Evolutionary conservation across 163 green algal genomes (phyloP).

Genomic region (Volvox carteri): DNA sequence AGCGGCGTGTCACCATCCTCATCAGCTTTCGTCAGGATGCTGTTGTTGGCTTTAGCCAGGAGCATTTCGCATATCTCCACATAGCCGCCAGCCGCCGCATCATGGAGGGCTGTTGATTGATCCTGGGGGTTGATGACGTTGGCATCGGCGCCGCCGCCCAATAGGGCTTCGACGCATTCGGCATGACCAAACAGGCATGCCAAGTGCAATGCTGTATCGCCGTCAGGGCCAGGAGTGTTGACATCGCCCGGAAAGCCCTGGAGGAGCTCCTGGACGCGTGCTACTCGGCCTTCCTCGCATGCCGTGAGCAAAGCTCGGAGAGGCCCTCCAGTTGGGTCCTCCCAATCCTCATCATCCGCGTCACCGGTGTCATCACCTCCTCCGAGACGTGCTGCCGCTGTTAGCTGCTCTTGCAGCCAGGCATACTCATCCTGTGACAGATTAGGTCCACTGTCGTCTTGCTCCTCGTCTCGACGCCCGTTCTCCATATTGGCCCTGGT

Average conservation of each 20-base stretch:
- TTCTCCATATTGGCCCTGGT: conserved; percentile 14
- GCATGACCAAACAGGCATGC: conserved; percentile 80
- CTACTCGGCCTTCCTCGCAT: conserved; percentile 48
- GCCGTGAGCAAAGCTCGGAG: conserved; percentile 57
- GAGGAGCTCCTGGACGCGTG: conserved; percentile 43
- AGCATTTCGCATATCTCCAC: conserved; percentile 69
- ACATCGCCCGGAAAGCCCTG: conserved; percentile 32
- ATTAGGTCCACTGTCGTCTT: background rate
- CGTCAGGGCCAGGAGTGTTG: conserved; percentile 66
- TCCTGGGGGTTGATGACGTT: conserved; percentile 69
- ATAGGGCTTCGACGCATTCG: conserved; percentile 69
- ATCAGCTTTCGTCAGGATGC: conserved; percentile 52
- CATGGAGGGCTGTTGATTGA: conserved; percentile 78
- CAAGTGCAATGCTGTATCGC: conserved; percentile 83
- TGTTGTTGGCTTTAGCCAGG: conserved; percentile 44
- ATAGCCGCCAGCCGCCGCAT: conserved; percentile 81
- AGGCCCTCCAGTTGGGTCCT: conserved; percentile 56
- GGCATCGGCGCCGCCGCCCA: conserved; percentile 64
- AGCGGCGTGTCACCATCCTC: conserved; percentile 84
- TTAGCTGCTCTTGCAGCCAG: conserved; percentile 63
- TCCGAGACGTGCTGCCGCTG: conserved; percentile 39
- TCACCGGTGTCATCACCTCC: conserved; percentile 37
- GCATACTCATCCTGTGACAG: conserved; percentile 17
- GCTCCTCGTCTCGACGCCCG: background rate
- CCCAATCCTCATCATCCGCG: conserved; percentile 51